Conservation (phyloP, 2,329 filamentous ascomycete species). For the Zymoseptoria brevis region DNA sequence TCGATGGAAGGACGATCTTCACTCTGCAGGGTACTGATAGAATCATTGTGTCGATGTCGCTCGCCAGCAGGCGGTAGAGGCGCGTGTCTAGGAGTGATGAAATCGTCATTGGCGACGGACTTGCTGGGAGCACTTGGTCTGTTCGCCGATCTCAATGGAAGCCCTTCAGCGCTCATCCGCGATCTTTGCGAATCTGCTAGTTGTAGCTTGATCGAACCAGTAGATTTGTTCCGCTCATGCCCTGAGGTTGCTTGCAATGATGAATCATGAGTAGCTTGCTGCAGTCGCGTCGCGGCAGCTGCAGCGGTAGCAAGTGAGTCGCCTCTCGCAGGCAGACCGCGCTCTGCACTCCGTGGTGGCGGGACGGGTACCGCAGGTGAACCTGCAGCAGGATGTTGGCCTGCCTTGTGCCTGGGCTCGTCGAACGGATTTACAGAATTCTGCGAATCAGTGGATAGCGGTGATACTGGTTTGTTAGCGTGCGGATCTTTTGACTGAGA, state of each 20-base stretch:
- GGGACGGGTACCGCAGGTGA: slow-evolving; percentile 17
- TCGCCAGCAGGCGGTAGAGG: slow-evolving; percentile 32
- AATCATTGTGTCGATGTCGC: slow-evolving; percentile 34
- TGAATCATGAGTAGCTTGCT: slow-evolving; percentile 25
- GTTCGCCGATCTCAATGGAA: slow-evolving; percentile 41
- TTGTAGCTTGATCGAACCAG: slow-evolving; percentile 19
- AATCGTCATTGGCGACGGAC: slow-evolving; percentile 33
- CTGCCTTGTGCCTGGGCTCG: slow-evolving; percentile 30
- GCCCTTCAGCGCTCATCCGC: slow-evolving; percentile 34
- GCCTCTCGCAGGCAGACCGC: slow-evolving; percentile 44
- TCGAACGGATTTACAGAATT: slow-evolving; percentile 34
- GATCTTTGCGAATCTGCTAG: slow-evolving; percentile 12
- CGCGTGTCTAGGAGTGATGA: slow-evolving; percentile 40
- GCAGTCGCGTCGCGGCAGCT: slow-evolving; percentile 22
- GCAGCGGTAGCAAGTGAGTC: slow-evolving; percentile 48
- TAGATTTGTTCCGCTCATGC: slow-evolving; percentile 35
- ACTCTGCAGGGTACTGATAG: slow-evolving; percentile 38
- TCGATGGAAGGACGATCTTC: slow-evolving; percentile 21
- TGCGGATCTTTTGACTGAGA: slow-evolving; percentile 21
- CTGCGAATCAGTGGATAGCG: slow-evolving; percentile 31
- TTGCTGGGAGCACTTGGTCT: slow-evolving; percentile 38
- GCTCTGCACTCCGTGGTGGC: slow-evolving; percentile 34
- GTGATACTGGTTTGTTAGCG: slow-evolving; percentile 28
- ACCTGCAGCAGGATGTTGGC: slow-evolving; percentile 13
- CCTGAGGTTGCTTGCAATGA: slow-evolving; percentile 29